Conservation (phyloP, 352 stramenopile species). For the Phytophthora tubulina region DNA sequence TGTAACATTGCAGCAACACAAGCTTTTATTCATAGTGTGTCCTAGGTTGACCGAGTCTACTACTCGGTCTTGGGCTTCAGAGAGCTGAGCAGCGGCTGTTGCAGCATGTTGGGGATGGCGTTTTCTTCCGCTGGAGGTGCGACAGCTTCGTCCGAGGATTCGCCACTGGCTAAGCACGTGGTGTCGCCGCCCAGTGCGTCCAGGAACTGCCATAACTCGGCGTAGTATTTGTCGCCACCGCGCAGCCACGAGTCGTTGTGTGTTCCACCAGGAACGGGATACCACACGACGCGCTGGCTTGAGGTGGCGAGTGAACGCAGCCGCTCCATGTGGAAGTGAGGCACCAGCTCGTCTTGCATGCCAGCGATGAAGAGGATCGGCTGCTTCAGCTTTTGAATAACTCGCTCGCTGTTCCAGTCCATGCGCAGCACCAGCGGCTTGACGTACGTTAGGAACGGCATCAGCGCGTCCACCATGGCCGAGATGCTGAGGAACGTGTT, state of each 20-base stretch:
- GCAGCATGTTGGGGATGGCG: constrained; percentile 76
- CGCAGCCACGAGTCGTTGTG: constrained; percentile 96
- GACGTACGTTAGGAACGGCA: constrained; percentile 91
- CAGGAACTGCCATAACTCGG: constrained; percentile 74
- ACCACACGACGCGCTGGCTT: constrained; percentile 68
- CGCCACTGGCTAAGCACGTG: constrained; percentile 23
- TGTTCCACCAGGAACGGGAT: constrained; percentile 88
- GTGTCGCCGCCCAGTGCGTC: constrained; percentile 44
- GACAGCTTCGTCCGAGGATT: constrained; percentile 14
- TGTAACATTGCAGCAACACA: constrained; percentile 4
- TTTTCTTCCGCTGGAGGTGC: constrained; percentile 49
- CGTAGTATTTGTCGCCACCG: constrained; percentile 91
- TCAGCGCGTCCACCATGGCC: constrained; percentile 94
- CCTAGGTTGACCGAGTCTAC: constrained; percentile 1
- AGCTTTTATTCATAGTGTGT: not conserved
- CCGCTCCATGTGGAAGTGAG: constrained; percentile 89
- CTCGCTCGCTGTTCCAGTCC: constrained; percentile 85
- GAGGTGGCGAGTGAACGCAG: constrained; percentile 75
- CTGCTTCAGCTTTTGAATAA: constrained; percentile 70
- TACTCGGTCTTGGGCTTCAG: constrained; percentile 54
- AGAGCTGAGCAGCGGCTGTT: constrained; percentile 64
- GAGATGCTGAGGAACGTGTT: constrained; percentile 96
- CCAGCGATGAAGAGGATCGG: constrained; percentile 94
- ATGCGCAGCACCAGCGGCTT: constrained; percentile 93
- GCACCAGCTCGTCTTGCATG: constrained; percentile 92